Evolutionary conservation across 2,329 filamentous ascomycete genomes (phyloP).

Genomic region (Exophiala dermatitidis): DNA sequence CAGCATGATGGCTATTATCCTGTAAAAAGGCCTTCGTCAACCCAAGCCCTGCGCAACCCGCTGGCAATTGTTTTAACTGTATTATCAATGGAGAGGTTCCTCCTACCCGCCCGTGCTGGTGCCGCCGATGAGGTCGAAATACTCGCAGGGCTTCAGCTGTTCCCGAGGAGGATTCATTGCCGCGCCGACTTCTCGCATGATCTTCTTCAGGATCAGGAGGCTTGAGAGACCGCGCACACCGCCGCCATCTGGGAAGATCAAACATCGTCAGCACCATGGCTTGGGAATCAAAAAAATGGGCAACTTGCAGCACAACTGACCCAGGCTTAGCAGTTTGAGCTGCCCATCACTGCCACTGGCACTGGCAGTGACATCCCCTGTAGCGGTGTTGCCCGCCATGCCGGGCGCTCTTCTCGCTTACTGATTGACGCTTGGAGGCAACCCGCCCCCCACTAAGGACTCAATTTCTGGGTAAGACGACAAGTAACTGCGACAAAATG

Average conservation of each 20-base stretch:
- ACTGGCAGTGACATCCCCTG: no score
- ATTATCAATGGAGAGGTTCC: no score
- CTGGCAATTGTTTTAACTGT: no score
- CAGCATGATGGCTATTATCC: constrained; percentile 35
- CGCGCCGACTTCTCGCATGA: neutral
- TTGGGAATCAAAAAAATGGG: no score
- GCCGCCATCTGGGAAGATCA: constrained; percentile 8
- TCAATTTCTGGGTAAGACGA: neutral
- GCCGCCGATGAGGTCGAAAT: neutral
- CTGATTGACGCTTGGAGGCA: no score
- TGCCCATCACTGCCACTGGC: no score
- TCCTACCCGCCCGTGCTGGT: neutral
- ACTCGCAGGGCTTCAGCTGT: neutral
- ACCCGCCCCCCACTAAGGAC: no score
- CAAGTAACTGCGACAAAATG: neutral
- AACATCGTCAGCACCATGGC: neutral
- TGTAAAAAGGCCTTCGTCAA: constrained; percentile 15
- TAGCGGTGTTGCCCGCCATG: neutral
- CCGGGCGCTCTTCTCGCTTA: no score
- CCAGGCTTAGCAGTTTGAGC: neutral
- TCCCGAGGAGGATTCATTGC: neutral
- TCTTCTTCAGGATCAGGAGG: constrained; percentile 9
- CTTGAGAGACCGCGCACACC: constrained; percentile 14
- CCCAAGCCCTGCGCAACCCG: neutral
- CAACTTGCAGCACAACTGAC: neutral